phyloP scores from a whole-genome alignment of 257 asterid genomes.

The Gentiana macrophylla region DNA sequence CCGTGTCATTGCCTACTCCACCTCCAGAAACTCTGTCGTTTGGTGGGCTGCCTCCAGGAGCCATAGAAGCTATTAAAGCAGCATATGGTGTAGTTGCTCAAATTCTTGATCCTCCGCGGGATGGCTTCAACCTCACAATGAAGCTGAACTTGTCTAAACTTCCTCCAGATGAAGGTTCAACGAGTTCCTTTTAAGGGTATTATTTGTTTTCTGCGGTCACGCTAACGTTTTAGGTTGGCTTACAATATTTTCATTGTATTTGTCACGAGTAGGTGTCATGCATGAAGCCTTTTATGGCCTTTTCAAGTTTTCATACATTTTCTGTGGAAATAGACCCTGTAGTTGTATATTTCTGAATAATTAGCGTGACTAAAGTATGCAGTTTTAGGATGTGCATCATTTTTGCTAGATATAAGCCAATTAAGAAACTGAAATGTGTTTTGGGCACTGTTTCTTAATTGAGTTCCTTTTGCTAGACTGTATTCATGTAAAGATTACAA shows the following conservation, averaged over 20 bases:
- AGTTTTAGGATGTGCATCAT: no score
- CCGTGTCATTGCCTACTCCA: constrained; percentile 75
- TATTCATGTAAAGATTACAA: no score
- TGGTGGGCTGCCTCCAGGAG: constrained; percentile 88
- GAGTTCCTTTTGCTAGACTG: no score
- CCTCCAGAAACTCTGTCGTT: constrained; percentile 78
- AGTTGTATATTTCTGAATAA: no score
- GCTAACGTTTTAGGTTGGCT: constrained; percentile 15
- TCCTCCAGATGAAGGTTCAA: constrained; percentile 94
- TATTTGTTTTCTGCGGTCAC: constrained; percentile 35
- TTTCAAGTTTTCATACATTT: no score
- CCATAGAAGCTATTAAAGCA: constrained; percentile 85
- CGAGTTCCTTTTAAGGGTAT: constrained; percentile 58
- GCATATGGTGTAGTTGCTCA: constrained; percentile 76
- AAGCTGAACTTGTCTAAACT: constrained; percentile 87
- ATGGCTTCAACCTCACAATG: constrained; percentile 89
- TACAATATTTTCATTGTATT: not conserved
- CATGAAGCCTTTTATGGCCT: no score
- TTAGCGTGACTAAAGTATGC: no score
- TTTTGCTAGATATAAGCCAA: no score
- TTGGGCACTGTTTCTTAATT: no score
- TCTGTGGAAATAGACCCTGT: no score
- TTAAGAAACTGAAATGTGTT: no score
- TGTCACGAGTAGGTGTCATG: no score
- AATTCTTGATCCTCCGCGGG: constrained; percentile 97